Evolutionary conservation across 2,329 filamentous ascomycete species (phyloP).

Genomic region (Pseudogymnoascus sp.): DNA sequence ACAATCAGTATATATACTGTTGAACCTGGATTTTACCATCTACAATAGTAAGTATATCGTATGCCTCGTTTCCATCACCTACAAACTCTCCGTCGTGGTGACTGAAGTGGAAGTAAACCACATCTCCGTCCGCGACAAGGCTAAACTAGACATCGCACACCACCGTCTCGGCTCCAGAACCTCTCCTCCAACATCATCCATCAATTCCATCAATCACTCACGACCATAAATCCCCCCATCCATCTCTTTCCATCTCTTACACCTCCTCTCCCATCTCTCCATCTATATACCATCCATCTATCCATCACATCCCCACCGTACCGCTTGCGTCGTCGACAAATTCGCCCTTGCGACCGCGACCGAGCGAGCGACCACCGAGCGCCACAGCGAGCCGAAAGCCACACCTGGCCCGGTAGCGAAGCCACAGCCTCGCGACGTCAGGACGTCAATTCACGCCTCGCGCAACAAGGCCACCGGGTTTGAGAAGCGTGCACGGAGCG

Average conservation of each 20-base stretch:
- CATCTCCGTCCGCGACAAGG: not conserved
- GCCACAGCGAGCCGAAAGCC: not conserved
- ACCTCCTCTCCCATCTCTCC: too few relatives aligned
- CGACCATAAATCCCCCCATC: not conserved
- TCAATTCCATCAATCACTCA: not conserved
- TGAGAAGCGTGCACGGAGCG: not conserved
- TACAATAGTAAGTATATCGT: not conserved
- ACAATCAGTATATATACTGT: not conserved
- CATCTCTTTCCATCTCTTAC: not conserved
- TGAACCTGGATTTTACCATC: not conserved
- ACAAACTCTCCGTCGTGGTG: not conserved
- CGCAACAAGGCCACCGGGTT: not conserved
- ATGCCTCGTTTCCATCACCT: not conserved
- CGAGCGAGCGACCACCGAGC: not conserved
- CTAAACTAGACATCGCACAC: not conserved
- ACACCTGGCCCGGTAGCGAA: not conserved
- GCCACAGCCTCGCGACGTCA: not conserved
- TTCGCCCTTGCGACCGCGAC: not conserved
- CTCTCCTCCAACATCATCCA: not conserved
- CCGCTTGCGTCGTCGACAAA: not conserved
- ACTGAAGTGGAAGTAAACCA: not conserved
- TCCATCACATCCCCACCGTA: not conserved
- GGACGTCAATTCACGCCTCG: not conserved
- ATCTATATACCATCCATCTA: not conserved
- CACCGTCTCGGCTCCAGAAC: not conserved